Percentiles rank a stretch among this genome's conserved stretches.
Evolutionary conservation across 2,329 filamentous ascomycete genomes (phyloP).

Genomic region (Ascochyta lentis): DNA sequence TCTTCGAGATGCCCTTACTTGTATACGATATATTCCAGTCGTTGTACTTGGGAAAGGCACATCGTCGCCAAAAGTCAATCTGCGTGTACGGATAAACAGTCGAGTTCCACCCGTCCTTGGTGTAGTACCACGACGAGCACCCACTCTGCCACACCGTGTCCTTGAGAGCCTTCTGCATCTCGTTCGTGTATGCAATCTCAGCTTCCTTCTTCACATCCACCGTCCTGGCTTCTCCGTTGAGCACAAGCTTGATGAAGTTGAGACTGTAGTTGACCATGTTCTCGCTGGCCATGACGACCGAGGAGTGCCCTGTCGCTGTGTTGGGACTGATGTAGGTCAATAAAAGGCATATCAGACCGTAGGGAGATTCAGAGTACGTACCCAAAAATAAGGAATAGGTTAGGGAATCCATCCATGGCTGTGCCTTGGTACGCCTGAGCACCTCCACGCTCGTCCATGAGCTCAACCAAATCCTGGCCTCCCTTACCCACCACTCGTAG

Average conservation of each 20-base stretch:
- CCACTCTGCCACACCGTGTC: constrained; percentile 61
- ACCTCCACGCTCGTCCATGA: constrained; percentile 67
- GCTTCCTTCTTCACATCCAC: constrained; percentile 83
- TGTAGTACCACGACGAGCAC: constrained; percentile 70
- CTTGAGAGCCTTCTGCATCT: constrained; percentile 50
- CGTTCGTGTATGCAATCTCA: constrained; percentile 64
- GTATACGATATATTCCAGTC: constrained; percentile 63
- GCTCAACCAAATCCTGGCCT: constrained; percentile 59
- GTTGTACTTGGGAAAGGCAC: constrained; percentile 61
- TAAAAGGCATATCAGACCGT: constrained; percentile 65
- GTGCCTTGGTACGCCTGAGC: constrained; percentile 67
- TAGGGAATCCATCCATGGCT: constrained; percentile 53
- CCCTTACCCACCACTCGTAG: constrained; percentile 60
- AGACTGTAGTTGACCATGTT: constrained; percentile 67
- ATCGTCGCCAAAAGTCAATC: constrained; percentile 58
- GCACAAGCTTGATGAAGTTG: constrained; percentile 66
- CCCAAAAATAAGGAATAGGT: too few species aligned
- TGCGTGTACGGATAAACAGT: constrained; percentile 68
- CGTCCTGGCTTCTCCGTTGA: constrained; percentile 91
- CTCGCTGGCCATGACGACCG: constrained; percentile 65
- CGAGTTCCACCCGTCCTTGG: constrained; percentile 80
- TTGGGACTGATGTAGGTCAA: constrained; percentile 67
- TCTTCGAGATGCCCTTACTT: constrained; percentile 52
- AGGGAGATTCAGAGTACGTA: neutral
- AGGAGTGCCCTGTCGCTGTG: constrained; percentile 66